These are phyloP conservation scores for Cadophora luteo-olivacea DNA, from an alignment of 2,329 filamentous ascomycete genomes.

Conservation along the genomic window DNA sequence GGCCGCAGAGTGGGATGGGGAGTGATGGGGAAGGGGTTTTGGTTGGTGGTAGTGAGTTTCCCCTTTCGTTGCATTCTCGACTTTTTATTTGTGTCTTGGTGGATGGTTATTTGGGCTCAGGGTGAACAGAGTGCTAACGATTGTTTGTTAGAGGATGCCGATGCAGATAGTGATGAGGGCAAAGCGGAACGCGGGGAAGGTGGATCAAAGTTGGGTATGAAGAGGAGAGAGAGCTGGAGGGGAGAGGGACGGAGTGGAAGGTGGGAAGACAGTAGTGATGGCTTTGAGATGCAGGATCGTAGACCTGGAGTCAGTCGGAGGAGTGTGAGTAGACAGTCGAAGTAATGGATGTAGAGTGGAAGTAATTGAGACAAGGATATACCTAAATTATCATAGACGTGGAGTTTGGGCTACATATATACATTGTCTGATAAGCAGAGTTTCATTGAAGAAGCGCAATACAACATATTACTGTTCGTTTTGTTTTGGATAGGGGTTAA, in stretches of 20 bases:
- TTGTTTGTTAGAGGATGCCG: background rate
- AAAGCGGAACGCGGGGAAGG: constrained; percentile 40
- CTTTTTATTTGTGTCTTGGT: background rate
- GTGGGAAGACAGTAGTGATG: constrained; percentile 28
- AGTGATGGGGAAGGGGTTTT: constrained; percentile 27
- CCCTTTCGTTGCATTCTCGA: background rate
- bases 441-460: background rate
- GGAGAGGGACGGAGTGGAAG: constrained; percentile 33
- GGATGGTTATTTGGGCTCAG: background rate
- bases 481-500: background rate
- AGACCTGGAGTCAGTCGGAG: constrained; percentile 31
- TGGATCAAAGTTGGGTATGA: constrained; percentile 28
- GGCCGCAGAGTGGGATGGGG: constrained; percentile 24
- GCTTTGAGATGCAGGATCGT: constrained; percentile 40
- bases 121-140: background rate
- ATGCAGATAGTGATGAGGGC: constrained; percentile 35
- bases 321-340: constrained; percentile 39
- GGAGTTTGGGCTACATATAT: background rate
- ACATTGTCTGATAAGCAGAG: background rate
- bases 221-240: constrained; percentile 33
- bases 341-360: constrained; percentile 18
- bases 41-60: constrained; percentile 20
- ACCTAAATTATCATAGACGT: background rate
- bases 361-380: background rate
- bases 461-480: background rate